phyloP scores from a whole-genome alignment of 257 asterid species.

The Nicotiana attenuata region DNA sequence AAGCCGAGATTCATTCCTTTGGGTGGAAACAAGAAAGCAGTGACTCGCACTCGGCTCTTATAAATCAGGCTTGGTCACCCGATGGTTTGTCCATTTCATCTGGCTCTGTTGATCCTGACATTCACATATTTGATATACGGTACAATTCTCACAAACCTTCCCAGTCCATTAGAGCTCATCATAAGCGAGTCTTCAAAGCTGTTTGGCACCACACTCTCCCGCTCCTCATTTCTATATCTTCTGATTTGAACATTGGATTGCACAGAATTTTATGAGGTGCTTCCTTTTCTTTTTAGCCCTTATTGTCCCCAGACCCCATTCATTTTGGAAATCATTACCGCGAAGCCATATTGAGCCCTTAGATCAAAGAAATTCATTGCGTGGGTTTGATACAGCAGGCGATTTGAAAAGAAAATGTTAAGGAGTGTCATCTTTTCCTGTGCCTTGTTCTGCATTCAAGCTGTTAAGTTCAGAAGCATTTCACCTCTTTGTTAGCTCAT shows the following conservation, averaged over 20 bases:
- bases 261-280: slow-evolving; percentile 39
- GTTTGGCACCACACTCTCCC: slow-evolving; percentile 83
- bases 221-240: slow-evolving; percentile 78
- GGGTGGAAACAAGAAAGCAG: slow-evolving; percentile 95
- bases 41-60: slow-evolving; percentile 82
- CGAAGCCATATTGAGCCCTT: not conserved
- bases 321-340: not conserved
- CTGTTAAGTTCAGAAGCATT: not conserved
- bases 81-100: slow-evolving; percentile 76
- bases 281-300: not conserved
- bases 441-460: not conserved
- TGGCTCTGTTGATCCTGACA: slow-evolving; percentile 80
- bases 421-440: not conserved
- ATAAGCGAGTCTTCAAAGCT: slow-evolving; percentile 89
- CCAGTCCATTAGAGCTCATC: slow-evolving; percentile 74
- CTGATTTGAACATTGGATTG: slow-evolving; percentile 77
- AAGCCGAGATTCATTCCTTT: slow-evolving; percentile 50
- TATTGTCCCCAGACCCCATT: not conserved
- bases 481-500: not conserved
- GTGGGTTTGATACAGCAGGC: not conserved
- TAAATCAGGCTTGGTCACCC: slow-evolving; percentile 92
- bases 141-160: slow-evolving; percentile 54
- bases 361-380: not conserved
- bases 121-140: slow-evolving; percentile 83
- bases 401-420: not conserved